A percentile compares a stretch with the other conserved stretches of the same genome.
phyloP scores from a whole-genome alignment of 2,329 filamentous ascomycete genomes.

The Sporothrix brasiliensis region DNA sequence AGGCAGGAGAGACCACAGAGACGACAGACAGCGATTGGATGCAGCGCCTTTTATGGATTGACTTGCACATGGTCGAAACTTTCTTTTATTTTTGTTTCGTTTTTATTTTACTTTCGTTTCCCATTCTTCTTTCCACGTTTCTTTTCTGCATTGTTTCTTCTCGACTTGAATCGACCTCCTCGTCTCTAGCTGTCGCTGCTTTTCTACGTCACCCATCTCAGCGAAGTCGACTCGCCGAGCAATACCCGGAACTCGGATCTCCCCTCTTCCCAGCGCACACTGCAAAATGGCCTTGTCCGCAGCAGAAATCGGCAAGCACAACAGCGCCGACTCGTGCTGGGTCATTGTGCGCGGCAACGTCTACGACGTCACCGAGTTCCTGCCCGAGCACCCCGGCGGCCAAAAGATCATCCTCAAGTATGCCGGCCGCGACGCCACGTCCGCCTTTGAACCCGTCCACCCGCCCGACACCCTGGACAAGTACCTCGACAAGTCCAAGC shows the following conservation, averaged over 20 bases:
- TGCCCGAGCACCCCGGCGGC: constrained; percentile 80
- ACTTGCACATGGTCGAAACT: background rate
- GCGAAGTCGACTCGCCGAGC: background rate
- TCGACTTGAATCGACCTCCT: constrained; percentile 9
- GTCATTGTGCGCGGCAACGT: constrained; percentile 41
- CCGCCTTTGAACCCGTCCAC: constrained; percentile 86
- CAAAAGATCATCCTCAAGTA: constrained; percentile 95
- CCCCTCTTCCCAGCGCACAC: background rate
- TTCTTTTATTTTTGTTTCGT: background rate
- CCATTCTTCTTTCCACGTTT: background rate
- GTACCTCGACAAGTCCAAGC: constrained; percentile 82
- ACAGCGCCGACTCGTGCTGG: constrained; percentile 45
- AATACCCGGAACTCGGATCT: background rate
- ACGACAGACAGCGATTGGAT: background rate
- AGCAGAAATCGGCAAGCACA: constrained; percentile 44
- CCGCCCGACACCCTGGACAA: constrained; percentile 85
- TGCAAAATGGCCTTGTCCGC: constrained; percentile 40
- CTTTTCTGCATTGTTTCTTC: background rate
- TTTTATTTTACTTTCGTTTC: background rate
- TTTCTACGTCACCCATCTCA: constrained; percentile 6
- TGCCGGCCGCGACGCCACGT: constrained; percentile 90
- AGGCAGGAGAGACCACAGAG: background rate
- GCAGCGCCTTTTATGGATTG: constrained; percentile 1
- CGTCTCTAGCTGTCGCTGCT: too few species aligned
- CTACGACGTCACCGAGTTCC: constrained; percentile 46